Evolutionary conservation across 169 alveolate species (phyloP).

Genomic region (Eimeria falciformis): DNA sequence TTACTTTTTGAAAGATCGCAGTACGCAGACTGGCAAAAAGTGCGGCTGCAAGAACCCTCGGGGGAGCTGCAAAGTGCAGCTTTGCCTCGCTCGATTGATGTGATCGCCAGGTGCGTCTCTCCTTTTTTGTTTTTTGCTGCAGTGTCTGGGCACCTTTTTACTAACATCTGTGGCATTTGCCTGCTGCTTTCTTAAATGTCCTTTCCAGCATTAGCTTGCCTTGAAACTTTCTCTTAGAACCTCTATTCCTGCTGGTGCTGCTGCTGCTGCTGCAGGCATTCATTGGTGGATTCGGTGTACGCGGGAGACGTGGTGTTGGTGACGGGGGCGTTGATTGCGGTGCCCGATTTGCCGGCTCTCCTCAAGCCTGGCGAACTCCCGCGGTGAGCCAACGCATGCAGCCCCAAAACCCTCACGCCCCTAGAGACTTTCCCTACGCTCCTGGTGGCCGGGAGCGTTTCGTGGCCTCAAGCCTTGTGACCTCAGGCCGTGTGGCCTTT

Average conservation of each 20-base stretch:
- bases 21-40: conserved; percentile 69
- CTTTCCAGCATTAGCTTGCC: neutral
- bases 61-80: conserved; percentile 98
- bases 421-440: too few species aligned
- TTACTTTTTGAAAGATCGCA: conserved; percentile 27
- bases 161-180: neutral
- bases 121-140: neutral
- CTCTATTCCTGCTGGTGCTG: neutral
- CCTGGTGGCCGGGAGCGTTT: too few species aligned
- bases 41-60: conserved; percentile 70
- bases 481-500: too few species aligned
- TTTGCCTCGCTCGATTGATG: conserved; percentile 98
- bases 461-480: too few species aligned
- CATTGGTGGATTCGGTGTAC: conserved; percentile 95
- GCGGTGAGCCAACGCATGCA: conserved; percentile 22
- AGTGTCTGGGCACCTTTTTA: too few species aligned
- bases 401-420: neutral
- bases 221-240: neutral
- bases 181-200: neutral
- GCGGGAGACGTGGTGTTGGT: conserved; percentile 97
- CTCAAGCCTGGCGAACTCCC: conserved; percentile 97
- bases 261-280: conserved; percentile 82
- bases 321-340: conserved; percentile 96
- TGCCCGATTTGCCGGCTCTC: conserved; percentile 96
- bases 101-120: conserved; percentile 88